These are phyloP conservation scores for Amoeboaphelidium protococcarum DNA, from an alignment of 371 early-diverging fungal genomes.

Conservation along the genomic window DNA sequence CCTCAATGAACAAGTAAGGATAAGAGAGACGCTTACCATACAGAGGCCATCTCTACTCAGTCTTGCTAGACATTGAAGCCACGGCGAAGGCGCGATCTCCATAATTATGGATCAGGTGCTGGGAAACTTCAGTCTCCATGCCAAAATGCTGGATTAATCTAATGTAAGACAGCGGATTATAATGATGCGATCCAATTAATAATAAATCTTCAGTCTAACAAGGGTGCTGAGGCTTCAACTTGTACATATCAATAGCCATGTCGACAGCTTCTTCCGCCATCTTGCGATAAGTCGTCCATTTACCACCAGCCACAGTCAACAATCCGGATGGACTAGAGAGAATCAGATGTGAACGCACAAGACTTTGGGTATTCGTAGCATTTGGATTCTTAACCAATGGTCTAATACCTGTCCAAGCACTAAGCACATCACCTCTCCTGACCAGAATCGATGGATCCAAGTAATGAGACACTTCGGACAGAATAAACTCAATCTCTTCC, in stretches of 20 bases:
- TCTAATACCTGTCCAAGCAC: conserved; percentile 96
- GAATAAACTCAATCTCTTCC: conserved; percentile 85
- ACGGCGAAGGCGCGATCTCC: conserved; percentile 88
- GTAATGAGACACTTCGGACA: conserved; percentile 76
- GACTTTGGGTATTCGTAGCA: conserved; percentile 62
- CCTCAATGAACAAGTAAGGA: conserved; percentile 75
- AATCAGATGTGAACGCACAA: conserved; percentile 94
- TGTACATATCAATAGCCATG: conserved; percentile 45
- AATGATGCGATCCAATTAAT: conserved; percentile 73
- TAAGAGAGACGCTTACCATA: conserved; percentile 51
- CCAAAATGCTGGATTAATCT: conserved; percentile 75
- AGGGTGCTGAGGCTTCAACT: conserved; percentile 12
- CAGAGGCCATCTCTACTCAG: conserved; percentile 42
- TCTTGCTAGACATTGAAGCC: conserved; percentile 42
- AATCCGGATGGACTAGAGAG: conserved; percentile 53
- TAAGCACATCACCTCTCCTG: conserved; percentile 76
- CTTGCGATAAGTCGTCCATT: conserved; percentile 98
- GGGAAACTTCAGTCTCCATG: conserved; percentile 74
- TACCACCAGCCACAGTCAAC: conserved; percentile 95
- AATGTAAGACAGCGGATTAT: conserved; percentile 59
- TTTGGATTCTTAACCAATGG: conserved; percentile 91
- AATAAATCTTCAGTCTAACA: conserved; percentile 41
- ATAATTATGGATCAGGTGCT: conserved; percentile 71
- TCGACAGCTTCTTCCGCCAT: conserved; percentile 97
- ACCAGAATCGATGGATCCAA: conserved; percentile 66